phyloP scores from a whole-genome alignment of 768 basidiomycete genomes.

The Cystobasidium ongulense region DNA sequence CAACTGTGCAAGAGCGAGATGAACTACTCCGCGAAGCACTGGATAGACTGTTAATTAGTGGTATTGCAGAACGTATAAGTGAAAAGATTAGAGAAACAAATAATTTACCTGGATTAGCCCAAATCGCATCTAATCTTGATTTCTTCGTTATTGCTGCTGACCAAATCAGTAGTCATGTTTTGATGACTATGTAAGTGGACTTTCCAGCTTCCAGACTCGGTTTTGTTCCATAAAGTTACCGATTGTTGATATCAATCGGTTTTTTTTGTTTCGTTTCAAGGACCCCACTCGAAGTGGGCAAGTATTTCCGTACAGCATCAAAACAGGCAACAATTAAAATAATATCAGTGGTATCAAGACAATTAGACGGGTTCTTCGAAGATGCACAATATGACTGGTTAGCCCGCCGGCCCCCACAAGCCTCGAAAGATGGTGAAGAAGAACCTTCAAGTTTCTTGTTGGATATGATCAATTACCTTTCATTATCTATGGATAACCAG shows the following conservation, averaged over 20 bases:
- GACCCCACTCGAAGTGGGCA: slow-evolving; percentile 52
- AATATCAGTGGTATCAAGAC: slow-evolving; percentile 71
- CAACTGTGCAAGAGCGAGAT: slow-evolving; percentile 84
- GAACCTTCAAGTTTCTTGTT: slow-evolving; percentile 88
- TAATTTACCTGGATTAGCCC: slow-evolving; percentile 80
- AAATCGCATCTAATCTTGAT: slow-evolving; percentile 84
- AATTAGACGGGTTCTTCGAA: slow-evolving; percentile 92
- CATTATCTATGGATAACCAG: slow-evolving; percentile 73
- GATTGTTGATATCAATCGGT: no score
- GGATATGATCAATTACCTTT: slow-evolving; percentile 92
- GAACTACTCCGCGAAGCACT: slow-evolving; percentile 75
- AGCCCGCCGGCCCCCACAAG: slow-evolving; percentile 50
- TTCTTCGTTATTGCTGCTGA: slow-evolving; percentile 76
- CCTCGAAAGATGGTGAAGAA: slow-evolving; percentile 50
- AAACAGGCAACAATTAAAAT: slow-evolving; percentile 65
- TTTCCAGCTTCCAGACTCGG: no score
- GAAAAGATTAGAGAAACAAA: slow-evolving; percentile 64
- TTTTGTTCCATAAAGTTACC: no score
- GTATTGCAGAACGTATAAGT: slow-evolving; percentile 53
- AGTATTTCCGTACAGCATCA: slow-evolving; percentile 63
- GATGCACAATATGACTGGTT: slow-evolving; percentile 93
- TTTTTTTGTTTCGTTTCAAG: slow-evolving; percentile 56
- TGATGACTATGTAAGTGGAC: slow-evolving; percentile 60
- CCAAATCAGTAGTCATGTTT: slow-evolving; percentile 75
- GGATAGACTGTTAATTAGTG: slow-evolving; percentile 66